Evolutionary conservation across 2,329 filamentous ascomycete species (phyloP), one percentile per base, ranked within the genome.

Genomic region (Cyphellophora attinorum): DNA sequence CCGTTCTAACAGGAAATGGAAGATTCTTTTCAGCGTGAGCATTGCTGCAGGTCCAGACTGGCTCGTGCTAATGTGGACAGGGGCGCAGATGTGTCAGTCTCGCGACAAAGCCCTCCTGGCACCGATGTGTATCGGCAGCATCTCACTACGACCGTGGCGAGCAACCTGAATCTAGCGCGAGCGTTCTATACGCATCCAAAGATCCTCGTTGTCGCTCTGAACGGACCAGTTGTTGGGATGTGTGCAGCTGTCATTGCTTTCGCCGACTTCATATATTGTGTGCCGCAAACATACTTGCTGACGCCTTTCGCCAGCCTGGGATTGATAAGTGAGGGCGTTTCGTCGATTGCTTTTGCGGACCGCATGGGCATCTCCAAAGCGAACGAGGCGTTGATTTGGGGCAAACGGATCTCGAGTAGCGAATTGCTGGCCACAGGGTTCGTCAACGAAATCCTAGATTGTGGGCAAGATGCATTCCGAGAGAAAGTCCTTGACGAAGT

Each of bases 131-230:
- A 21, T 17, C 62, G 64, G 11, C 65, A 74, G 47, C 78, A 75
- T 64, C 72, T 91, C 23, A 68, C 71, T 33, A 65, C 56, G 53
- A 93, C 95, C 60, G 80, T 84, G 5, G 68, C 80, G 46, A 79
- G 81, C 68, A 95, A 95, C 67, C 74, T 94, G 37, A 82, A 93
- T 68, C 73, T 85, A 50, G 89, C 88, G 2, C 79, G 84, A 51
- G 81, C 85, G 50, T 93, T 96, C 65, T 86, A 89, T 66, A 79
- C 77, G 11, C 89, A 96, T 62, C 83, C 85, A 5, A 70, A 69
- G 50, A 62, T 70, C 11, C 58, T 69, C 31, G 57, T 70, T 19
- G 56, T 68, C 2, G 66, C 65, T 0, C 51, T 70, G n/a, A 70
- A 70, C 45, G 65, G 66, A 11, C 65, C 65, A 0, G 65, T 52